Conservation (phyloP, 2,329 filamentous ascomycete genomes). For the Amauroascus verrucosus region DNA sequence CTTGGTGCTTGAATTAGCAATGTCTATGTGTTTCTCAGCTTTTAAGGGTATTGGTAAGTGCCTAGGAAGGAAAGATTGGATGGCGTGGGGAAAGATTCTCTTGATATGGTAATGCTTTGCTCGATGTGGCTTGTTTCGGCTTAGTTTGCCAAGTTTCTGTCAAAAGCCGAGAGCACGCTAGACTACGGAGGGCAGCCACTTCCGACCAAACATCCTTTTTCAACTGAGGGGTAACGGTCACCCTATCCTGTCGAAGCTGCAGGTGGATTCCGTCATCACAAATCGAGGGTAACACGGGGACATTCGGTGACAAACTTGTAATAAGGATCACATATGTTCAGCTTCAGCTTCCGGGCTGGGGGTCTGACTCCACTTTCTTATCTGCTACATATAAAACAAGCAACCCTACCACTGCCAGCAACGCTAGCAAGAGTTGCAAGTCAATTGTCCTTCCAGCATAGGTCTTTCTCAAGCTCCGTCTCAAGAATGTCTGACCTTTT, state of each 20-base stretch:
- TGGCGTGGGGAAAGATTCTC: neutral
- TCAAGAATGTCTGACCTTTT: conserved; percentile 26
- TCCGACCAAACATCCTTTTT: no score
- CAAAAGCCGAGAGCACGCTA: neutral
- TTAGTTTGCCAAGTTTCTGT: neutral
- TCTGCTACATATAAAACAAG: neutral
- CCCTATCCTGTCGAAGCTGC: no score
- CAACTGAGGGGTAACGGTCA: neutral
- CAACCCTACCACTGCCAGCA: neutral
- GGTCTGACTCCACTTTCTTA: neutral
- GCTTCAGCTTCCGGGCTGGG: neutral
- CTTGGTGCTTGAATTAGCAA: no score
- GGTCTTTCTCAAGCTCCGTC: conserved; percentile 2
- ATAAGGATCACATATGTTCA: neutral
- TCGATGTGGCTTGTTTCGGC: neutral
- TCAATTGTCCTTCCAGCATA: neutral
- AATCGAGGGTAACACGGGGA: no score
- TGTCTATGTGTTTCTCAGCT: no score
- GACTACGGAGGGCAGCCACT: neutral
- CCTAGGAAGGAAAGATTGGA: neutral
- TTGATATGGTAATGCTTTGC: neutral
- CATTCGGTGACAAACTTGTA: neutral
- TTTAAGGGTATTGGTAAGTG: no score
- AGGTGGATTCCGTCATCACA: no score
- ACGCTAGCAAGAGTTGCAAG: neutral